Conservation (phyloP, 192 early-diverging fungal species). For the Rhizophagus clarus region DNA sequence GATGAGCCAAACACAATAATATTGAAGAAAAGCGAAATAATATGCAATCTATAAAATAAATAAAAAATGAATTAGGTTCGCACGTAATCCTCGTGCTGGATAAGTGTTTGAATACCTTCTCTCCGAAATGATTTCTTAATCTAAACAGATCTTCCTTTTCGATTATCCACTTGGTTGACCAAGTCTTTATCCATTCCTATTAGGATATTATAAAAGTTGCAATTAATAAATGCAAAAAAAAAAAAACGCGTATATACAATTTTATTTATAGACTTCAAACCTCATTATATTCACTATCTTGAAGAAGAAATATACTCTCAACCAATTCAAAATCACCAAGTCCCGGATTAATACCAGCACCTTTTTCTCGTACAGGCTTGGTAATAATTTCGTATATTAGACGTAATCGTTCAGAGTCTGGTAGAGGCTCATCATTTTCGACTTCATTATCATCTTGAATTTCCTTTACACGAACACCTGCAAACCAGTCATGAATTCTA, state of each 20-base stretch:
- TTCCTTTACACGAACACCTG: conserved; percentile 59
- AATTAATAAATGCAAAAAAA: not conserved
- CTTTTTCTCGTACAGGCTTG: conserved; percentile 54
- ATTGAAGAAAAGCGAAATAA: conserved; percentile 95
- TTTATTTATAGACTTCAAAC: conserved; percentile 36
- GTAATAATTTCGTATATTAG: conserved; percentile 68
- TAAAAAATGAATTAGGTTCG: not conserved
- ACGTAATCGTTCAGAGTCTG: conserved; percentile 60
- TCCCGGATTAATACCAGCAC: conserved; percentile 59
- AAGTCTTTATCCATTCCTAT: conserved; percentile 77
- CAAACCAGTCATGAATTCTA: conserved; percentile 75
- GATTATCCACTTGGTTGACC: conserved; percentile 82
- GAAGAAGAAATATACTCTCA: conserved; percentile 75
- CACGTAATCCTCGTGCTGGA: not conserved
- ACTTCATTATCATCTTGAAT: conserved; percentile 34
- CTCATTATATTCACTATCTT: conserved; percentile 78
- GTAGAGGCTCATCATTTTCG: conserved; percentile 33
- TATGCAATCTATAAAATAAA: conserved; percentile 60
- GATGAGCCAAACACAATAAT: conserved; percentile 78
- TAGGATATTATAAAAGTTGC: not conserved
- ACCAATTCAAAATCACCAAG: conserved; percentile 52
- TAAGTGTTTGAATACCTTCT: conserved; percentile 52
- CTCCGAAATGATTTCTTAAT: conserved; percentile 85
- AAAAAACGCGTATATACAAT: not conserved
- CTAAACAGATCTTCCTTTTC: conserved; percentile 67